Evolutionary conservation across 2,329 filamentous ascomycete genomes (phyloP), one percentile per base, ranked within the genome.

Genomic region (Colletotrichum sp.): DNA sequence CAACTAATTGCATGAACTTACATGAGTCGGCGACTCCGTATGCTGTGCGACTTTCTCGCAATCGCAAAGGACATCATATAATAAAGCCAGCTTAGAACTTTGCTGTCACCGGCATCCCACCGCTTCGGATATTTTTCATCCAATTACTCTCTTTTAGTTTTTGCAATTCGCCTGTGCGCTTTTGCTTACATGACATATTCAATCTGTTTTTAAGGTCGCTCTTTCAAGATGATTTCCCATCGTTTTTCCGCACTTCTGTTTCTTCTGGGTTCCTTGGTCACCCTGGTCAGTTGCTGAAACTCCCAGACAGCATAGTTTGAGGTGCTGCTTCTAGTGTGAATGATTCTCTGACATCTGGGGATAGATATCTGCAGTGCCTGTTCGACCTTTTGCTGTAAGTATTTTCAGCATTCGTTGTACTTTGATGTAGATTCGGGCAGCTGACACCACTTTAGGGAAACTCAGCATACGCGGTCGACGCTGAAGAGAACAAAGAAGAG

Each of bases 271-370:
- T 21, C 34, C 1, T 10, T 72, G 4, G 2, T 24, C 4, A 24
- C 4, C 8, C 3, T 49, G 1, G 64, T 72, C 5, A 36, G 52
- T 68, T 3, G 0, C n/a, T 3, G 8, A 8, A 4, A n/a, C 15
- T 15, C 3, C 7, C 4, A 8, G 7, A 6, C 1, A 6, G 7
- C 10, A 3, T 8, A 12, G 5, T 3, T 8, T 26, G 12, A 4
- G n/a, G 9, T 21, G 12, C 3, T 66, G 24, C 6, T 26, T 10
- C 4, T 28, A 3, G 6, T 30, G 24, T 59, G 15, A 59, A 26
- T 26, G 9, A 21, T 59, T 28, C 8, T 30, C 55, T 59, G 55
- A 59, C 24, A 10, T 10, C n/a, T 59, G 24, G 10, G 24, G 3
- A 26, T 21, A 59, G 55, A 2, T 30, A 6, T 21, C 6, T 21